These are phyloP conservation scores for Garcia nutans DNA, from an alignment of 345 rosid species.

Conservation along the genomic window DNA sequence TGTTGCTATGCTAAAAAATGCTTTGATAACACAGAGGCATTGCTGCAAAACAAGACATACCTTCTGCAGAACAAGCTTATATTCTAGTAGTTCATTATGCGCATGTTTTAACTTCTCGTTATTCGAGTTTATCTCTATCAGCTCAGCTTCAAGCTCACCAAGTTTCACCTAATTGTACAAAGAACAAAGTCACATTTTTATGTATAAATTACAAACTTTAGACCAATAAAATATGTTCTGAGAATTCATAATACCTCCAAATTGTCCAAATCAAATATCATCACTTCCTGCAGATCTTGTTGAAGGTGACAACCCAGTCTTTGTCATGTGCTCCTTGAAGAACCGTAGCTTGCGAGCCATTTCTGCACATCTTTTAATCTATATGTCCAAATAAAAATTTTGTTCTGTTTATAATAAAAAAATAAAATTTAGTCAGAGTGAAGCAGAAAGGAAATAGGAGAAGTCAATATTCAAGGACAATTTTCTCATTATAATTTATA, in stretches of 20 bases:
- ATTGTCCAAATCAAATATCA: conserved; percentile 27
- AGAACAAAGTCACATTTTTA: neutral
- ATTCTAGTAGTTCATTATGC: conserved; percentile 26
- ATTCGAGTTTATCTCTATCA: conserved; percentile 30
- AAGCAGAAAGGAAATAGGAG: neutral
- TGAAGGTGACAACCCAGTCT: conserved; percentile 24
- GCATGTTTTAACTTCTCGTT: conserved; percentile 21
- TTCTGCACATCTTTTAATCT: conserved; percentile 33
- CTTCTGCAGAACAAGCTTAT: conserved; percentile 34
- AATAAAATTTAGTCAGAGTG: neutral
- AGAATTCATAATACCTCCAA: conserved; percentile 24
- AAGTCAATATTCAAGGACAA: neutral
- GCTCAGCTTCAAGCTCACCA: conserved; percentile 31
- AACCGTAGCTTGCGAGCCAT: conserved; percentile 31
- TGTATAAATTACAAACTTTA: neutral
- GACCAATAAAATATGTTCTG: neutral
- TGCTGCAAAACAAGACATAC: conserved; percentile 8
- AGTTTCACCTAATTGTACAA: conserved; percentile 20
- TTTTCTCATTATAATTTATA: neutral
- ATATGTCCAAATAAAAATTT: neutral
- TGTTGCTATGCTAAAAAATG: neutral
- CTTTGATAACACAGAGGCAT: neutral
- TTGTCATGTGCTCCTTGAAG: conserved; percentile 32
- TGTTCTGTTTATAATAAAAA: neutral
- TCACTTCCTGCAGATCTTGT: conserved; percentile 6